Evolutionary conservation across 176 grass and related monocot species (phyloP), one percentile per base, ranked within the genome.

Genomic region (Bothriochloa decipiens): DNA sequence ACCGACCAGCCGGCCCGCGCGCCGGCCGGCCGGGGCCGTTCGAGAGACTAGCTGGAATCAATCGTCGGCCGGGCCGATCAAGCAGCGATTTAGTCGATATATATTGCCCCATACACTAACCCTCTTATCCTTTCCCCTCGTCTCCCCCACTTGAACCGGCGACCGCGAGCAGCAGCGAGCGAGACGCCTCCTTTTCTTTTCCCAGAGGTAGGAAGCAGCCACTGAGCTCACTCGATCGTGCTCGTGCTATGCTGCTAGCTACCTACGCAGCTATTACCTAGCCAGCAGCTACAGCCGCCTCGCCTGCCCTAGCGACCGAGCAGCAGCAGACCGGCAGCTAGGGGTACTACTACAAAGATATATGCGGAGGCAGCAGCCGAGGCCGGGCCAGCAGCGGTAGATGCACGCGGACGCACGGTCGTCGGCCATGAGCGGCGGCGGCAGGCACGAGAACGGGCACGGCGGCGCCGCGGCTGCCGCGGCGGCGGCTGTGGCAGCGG

Each of bases 51-150:
- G 76, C 62, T 62, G 76, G 10, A 63, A 78, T 52, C 68, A 36
- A 58, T 62, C 67, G 5, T 55, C 53, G 53, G 20, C 53, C 53
- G 20, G 52, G 20, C 53, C 74, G 18, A 58, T 14, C 23, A 8
- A 46, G 43, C 33, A 43, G 20, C 39, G 40, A 14, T 37, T 16
- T 74, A 6, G 16, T 65, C 49, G 9, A 75, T 83, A 83, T 90
- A 90, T 80, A 83, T 90, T 90, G 84, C 6, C 12, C 39, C 11
- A 3, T 11, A 75, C 75, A 75, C 75, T 84, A 74, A 61, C 70
- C 72, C 83, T 87, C 88, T 90, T 87, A 87, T 87, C 84, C 69
- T 39, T 69, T 67, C 84, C 25, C 65, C 81, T 37, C 64, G 39
- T 14, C 10, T 41, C 77, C 87, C 82, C 87, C 82, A 89, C 87